Evolutionary conservation across 1,284 basidiomycete species (phyloP).

Genomic region (Phaffia rhodozyma): DNA sequence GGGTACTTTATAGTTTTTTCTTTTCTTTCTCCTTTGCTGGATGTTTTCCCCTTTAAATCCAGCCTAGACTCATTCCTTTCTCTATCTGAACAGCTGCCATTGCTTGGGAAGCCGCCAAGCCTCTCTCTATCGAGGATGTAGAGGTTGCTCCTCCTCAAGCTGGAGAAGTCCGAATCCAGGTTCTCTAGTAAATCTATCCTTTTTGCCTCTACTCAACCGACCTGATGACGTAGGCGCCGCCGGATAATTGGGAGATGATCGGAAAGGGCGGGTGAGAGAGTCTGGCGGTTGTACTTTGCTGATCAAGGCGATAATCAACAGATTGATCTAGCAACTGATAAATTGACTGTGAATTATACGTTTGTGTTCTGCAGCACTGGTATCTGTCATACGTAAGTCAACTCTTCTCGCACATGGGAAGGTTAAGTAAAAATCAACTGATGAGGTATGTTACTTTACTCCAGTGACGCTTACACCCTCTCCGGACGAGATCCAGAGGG

Average conservation of each 20-base stretch:
- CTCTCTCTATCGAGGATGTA: conserved; percentile 78
- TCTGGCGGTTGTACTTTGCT: background rate
- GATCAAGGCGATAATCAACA: conserved; percentile 15
- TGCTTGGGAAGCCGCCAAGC: conserved; percentile 88
- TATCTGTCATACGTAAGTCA: conserved; percentile 75
- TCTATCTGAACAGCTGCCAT: conserved; percentile 53
- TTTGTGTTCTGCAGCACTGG: conserved; percentile 42
- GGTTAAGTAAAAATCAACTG: too few species aligned
- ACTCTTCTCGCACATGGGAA: background rate
- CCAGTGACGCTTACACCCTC: conserved; percentile 78
- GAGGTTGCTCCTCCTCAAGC: conserved; percentile 83
- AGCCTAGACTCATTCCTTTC: background rate
- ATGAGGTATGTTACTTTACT: too few species aligned
- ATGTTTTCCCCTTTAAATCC: too few species aligned
- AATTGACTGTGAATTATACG: background rate
- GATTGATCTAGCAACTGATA: background rate
- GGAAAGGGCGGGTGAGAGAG: too few species aligned
- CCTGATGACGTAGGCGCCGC: too few species aligned
- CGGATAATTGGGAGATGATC: too few species aligned
- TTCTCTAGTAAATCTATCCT: conserved; percentile 54
- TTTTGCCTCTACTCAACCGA: conserved; percentile 4
- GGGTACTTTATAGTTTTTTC: conserved; percentile 4
- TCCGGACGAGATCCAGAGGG: conserved; percentile 96
- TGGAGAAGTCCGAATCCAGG: conserved; percentile 85
- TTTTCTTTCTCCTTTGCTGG: background rate